Evolutionary conservation across 306 rosid species (phyloP).

Genomic region (Prunus davidiana): DNA sequence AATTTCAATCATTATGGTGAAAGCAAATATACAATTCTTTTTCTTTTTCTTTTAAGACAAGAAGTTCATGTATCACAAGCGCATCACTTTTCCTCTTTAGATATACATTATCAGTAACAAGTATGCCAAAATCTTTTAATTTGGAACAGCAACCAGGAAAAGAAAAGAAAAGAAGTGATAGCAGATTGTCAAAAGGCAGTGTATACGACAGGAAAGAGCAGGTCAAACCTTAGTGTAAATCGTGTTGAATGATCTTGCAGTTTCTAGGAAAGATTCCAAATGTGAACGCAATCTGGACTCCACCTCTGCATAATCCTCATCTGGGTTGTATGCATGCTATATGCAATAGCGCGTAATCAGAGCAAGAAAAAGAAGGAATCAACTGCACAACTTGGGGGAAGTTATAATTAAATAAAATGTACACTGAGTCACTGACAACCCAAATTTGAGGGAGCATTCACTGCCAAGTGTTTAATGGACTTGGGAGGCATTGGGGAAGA

Average conservation of each 20-base stretch:
- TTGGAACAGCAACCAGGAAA: neutral
- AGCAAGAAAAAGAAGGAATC: conserved; percentile 17
- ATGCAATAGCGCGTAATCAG: conserved; percentile 16
- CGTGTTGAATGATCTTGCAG: conserved; percentile 83
- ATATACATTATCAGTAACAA: neutral
- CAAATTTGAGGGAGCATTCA: conserved; percentile 5
- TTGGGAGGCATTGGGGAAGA: neutral
- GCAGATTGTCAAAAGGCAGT: neutral
- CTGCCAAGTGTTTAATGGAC: neutral
- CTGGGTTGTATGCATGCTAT: conserved; percentile 90
- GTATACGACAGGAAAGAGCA: conserved; percentile 1
- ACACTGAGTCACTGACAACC: neutral
- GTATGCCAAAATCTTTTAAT: neutral
- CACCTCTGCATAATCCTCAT: conserved; percentile 80
- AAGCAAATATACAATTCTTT: neutral
- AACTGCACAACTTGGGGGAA: neutral
- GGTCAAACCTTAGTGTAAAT: conserved; percentile 81
- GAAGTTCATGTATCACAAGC: neutral
- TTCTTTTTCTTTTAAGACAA: neutral
- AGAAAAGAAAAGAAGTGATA: neutral
- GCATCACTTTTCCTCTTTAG: neutral
- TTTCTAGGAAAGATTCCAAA: conserved; percentile 90
- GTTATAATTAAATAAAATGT: neutral
- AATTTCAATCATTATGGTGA: neutral
- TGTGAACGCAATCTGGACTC: conserved; percentile 81